Evolutionary conservation across 768 basidiomycete species (phyloP), one percentile per base, ranked within the genome.

Genomic region (Dictyophora rubrovolvata): DNA sequence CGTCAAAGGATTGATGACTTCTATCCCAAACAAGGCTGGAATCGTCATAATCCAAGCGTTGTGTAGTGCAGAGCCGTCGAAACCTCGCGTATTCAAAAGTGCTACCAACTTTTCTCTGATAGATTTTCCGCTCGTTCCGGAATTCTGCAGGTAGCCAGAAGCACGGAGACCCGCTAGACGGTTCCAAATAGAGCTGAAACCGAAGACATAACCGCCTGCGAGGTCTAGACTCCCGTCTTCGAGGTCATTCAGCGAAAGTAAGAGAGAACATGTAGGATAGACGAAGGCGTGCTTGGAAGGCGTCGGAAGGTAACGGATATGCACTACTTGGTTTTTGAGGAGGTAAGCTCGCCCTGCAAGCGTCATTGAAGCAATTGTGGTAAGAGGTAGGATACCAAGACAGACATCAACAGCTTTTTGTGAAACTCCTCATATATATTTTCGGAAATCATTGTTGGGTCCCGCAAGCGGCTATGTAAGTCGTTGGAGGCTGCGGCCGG

Each of bases 1-100:
- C 0, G 82, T 82, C 48, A 87, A 69, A 0, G 87, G 87, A 60
- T 87, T 87, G 55, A 87, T 84, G 0, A 84, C 87, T 65, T 85
- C 82, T 54, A 75, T 79, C 0, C 86, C 86, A 28, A 84, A 60
- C 54, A 81, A 79, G 55, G 77, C 81, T 2, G 86, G 86, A 82
- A 87, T 86, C 1, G 86, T 85, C 70, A 88, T 72, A 74, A 88
- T 78, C 84, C 85, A 90, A 0, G 79, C 77, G 60, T 81, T 81
- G 6, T 75, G 70, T 5, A 85, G 36, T 2, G 62, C 65, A 1
- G 23, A 54, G 20, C 42, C 6, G 18, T 61, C 54, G 50, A 63
- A 66, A 0, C 74, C 74, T 10, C 69, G 69, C 35, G 63, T 56
- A 7, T 23, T 53, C 8, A 84, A 64, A 5, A 76, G 56, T 0